A percentile compares a stretch with the other conserved stretches of the same genome.
phyloP scores from a whole-genome alignment of 2,329 filamentous ascomycete genomes.

The Ramichloridium luteum region DNA sequence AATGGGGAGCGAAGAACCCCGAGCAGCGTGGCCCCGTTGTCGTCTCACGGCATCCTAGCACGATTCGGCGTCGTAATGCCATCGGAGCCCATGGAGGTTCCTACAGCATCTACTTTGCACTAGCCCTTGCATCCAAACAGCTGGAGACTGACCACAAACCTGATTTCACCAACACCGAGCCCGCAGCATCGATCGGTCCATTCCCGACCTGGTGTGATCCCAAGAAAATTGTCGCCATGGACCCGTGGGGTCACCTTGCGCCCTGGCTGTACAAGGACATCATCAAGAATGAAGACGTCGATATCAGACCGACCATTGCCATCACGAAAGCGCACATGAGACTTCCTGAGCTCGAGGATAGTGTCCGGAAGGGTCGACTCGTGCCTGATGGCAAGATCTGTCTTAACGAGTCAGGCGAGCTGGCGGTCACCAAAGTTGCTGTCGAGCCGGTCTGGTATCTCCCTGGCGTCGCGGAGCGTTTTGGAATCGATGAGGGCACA shows the following conservation, averaged over 20 bases:
- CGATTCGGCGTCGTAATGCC: conserved; percentile 67
- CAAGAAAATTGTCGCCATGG: conserved; percentile 96
- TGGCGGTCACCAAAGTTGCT: conserved; percentile 91
- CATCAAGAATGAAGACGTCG: conserved; percentile 62
- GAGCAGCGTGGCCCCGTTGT: conserved; percentile 72
- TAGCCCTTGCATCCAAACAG: conserved; percentile 85
- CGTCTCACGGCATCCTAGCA: conserved; percentile 63
- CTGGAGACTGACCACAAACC: conserved; percentile 70
- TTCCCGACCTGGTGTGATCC: conserved; percentile 81
- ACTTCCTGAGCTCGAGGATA: conserved; percentile 85
- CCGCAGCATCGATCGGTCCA: conserved; percentile 76
- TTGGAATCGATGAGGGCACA: conserved; percentile 86
- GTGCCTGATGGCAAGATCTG: conserved; percentile 78
- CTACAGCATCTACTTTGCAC: conserved; percentile 89
- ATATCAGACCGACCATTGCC: conserved; percentile 61
- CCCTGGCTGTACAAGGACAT: conserved; percentile 72
- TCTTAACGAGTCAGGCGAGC: conserved; percentile 70
- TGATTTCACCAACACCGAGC: conserved; percentile 76
- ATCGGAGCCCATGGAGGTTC: conserved; percentile 72
- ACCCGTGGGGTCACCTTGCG: conserved; percentile 78
- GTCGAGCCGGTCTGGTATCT: conserved; percentile 69
- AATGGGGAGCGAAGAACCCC: conserved; percentile 74
- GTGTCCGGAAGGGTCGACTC: conserved; percentile 66
- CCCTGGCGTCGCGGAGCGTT: conserved; percentile 65
- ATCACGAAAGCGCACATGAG: conserved; percentile 92